Evolutionary conservation across 2,329 filamentous ascomycete species (phyloP).

Genomic region (Pleurostoma richardsiae): DNA sequence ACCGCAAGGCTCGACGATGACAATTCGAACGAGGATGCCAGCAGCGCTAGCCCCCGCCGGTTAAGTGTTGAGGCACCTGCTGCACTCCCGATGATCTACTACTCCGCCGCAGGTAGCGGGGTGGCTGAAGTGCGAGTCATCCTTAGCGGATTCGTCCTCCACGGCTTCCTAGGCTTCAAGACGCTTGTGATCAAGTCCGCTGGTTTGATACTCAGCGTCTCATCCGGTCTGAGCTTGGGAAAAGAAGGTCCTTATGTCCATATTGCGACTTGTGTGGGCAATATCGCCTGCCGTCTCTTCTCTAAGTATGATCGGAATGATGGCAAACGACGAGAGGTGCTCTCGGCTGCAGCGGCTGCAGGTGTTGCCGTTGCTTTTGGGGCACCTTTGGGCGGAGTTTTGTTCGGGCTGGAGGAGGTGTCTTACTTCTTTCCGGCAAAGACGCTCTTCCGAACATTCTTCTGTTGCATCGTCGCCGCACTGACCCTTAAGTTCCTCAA

Average conservation of each 20-base stretch:
- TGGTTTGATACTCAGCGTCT: constrained; percentile 80
- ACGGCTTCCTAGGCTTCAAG: constrained; percentile 87
- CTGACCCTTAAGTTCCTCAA: constrained; percentile 92
- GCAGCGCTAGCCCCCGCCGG: constrained; percentile 34
- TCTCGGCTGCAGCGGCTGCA: constrained; percentile 88
- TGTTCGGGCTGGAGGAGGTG: constrained; percentile 93
- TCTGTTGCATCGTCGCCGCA: constrained; percentile 92
- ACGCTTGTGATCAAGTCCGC: constrained; percentile 82
- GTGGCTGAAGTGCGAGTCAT: constrained; percentile 98
- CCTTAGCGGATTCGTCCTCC: constrained; percentile 93
- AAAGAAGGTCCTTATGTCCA: constrained; percentile 98
- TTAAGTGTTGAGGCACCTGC: constrained; percentile 18
- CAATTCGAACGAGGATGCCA: constrained; percentile 34
- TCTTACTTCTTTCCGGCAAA: constrained; percentile 97
- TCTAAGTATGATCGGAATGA: constrained; percentile 92
- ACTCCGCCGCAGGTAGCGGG: constrained; percentile 90
- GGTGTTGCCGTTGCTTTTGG: constrained; percentile 94
- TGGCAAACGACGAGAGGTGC: constrained; percentile 84
- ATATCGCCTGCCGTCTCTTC: constrained; percentile 92
- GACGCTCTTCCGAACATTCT: constrained; percentile 94
- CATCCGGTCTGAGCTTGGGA: constrained; percentile 86
- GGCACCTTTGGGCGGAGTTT: constrained; percentile 77
- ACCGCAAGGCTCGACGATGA: constrained; percentile 31
- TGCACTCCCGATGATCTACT: constrained; percentile 79
- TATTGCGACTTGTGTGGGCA: constrained; percentile 90